These are phyloP conservation scores for Pythium graminicola DNA, from an alignment of 352 stramenopile species.

Conservation along the genomic window DNA sequence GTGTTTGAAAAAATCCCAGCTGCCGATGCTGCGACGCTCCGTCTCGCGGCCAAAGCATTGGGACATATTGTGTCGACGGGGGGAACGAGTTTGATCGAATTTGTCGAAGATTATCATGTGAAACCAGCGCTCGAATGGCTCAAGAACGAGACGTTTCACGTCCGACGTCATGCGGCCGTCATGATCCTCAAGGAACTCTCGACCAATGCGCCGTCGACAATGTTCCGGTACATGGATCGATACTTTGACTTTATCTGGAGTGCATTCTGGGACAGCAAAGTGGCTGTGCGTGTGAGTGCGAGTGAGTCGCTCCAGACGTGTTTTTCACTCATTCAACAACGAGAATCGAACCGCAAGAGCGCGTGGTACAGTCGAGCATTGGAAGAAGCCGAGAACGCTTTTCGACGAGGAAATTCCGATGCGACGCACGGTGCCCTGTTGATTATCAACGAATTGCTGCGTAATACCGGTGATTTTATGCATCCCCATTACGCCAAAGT, in stretches of 20 bases:
- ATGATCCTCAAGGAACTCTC: slow-evolving; percentile 84
- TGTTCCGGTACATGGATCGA: slow-evolving; percentile 84
- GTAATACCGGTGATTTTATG: slow-evolving; percentile 87
- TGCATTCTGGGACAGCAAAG: slow-evolving; percentile 79
- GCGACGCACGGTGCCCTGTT: slow-evolving; percentile 74
- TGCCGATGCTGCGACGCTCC: slow-evolving; percentile 64
- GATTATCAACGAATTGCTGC: slow-evolving; percentile 81
- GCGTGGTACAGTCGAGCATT: slow-evolving; percentile 74
- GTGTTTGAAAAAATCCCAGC: slow-evolving; percentile 85
- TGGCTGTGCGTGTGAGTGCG: slow-evolving; percentile 71
- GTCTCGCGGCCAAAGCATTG: slow-evolving; percentile 66
- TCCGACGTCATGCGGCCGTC: slow-evolving; percentile 76
- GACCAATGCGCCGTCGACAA: slow-evolving; percentile 79
- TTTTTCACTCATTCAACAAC: slow-evolving; percentile 83
- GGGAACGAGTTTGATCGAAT: slow-evolving; percentile 82
- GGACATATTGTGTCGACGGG: slow-evolving; percentile 85
- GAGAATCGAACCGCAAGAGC: slow-evolving; percentile 82
- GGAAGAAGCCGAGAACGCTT: slow-evolving; percentile 68
- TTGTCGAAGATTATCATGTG: slow-evolving; percentile 86
- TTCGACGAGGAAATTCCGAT: slow-evolving; percentile 70
- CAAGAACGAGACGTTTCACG: slow-evolving; percentile 86
- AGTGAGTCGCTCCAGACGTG: slow-evolving; percentile 80
- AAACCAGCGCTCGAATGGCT: slow-evolving; percentile 84
- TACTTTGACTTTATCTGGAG: slow-evolving; percentile 90
- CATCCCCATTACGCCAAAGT: slow-evolving; percentile 72